Evolutionary conservation across 2,329 filamentous ascomycete genomes (phyloP).

Genomic region (Colletotrichum abscissum): DNA sequence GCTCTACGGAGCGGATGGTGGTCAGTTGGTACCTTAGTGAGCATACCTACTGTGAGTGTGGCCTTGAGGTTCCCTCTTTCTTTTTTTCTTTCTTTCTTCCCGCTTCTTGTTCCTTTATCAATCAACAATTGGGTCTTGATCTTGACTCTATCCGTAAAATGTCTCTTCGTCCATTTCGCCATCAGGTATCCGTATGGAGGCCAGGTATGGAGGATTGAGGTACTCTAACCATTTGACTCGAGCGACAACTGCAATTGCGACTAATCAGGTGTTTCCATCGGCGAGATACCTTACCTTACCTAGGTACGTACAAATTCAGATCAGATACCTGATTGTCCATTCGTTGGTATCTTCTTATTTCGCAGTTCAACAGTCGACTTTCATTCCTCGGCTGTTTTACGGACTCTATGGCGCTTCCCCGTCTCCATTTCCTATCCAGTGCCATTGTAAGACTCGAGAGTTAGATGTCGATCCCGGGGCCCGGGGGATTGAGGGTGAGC

Average conservation of each 20-base stretch:
- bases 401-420: background rate
- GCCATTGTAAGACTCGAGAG: background rate
- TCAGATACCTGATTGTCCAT: no score
- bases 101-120: no score
- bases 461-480: background rate
- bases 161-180: no score
- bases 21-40: no score
- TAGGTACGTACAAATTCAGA: background rate
- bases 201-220: no score
- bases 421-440: background rate
- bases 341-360: no score
- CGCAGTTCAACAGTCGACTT: background rate
- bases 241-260: background rate
- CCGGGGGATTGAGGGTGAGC: background rate
- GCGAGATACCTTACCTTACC: background rate
- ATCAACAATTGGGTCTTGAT: no score
- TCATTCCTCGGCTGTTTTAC: background rate
- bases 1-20: no score
- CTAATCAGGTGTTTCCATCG: background rate
- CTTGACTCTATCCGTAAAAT: no score
- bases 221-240: background rate
- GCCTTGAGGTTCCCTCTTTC: no score
- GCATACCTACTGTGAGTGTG: no score
- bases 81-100: background rate
- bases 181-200: no score